phyloP scores from a whole-genome alignment of 768 basidiomycete genomes.

The Plicaturopsis crispa region DNA sequence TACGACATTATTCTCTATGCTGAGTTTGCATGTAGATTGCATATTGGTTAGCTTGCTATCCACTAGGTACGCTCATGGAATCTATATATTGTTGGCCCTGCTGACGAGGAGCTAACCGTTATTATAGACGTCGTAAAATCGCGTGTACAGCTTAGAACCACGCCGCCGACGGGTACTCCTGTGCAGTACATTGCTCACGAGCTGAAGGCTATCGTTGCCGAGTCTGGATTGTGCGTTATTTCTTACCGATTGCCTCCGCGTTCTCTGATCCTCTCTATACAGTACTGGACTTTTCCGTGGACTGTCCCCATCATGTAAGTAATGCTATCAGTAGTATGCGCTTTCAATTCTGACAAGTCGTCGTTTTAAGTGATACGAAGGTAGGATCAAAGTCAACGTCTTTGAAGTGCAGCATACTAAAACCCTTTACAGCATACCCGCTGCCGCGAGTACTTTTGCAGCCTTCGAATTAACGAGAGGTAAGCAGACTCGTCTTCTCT shows the following conservation, averaged over 20 bases:
- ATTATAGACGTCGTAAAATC: conserved; percentile 82
- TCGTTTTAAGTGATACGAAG: conserved; percentile 50
- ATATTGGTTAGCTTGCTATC: conserved; percentile 94
- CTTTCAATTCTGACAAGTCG: conserved; percentile 1
- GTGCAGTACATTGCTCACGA: conserved; percentile 73
- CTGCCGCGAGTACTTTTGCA: conserved; percentile 86
- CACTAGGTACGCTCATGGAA: conserved; percentile 44
- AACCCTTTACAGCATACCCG: conserved; percentile 60
- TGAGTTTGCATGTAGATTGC: conserved; percentile 40
- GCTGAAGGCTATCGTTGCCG: conserved; percentile 54
- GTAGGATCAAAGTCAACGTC: conserved; percentile 20
- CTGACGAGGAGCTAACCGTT: background rate
- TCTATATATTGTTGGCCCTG: background rate
- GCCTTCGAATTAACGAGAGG: conserved; percentile 82
- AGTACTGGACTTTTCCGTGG: conserved; percentile 67
- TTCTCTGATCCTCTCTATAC: conserved; percentile 1
- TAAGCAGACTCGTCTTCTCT: no score
- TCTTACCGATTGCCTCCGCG: background rate
- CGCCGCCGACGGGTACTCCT: conserved; percentile 68
- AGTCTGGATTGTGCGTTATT: conserved; percentile 54
- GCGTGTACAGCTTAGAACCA: conserved; percentile 70
- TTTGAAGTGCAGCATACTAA: background rate
- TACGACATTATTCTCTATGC: conserved; percentile 10
- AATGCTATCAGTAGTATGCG: background rate
- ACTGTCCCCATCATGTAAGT: conserved; percentile 69